Evolutionary conservation across 805 yeast genomes (phyloP), one percentile per base, ranked within the genome.

Genomic region (Yamadazyma scolyti): DNA sequence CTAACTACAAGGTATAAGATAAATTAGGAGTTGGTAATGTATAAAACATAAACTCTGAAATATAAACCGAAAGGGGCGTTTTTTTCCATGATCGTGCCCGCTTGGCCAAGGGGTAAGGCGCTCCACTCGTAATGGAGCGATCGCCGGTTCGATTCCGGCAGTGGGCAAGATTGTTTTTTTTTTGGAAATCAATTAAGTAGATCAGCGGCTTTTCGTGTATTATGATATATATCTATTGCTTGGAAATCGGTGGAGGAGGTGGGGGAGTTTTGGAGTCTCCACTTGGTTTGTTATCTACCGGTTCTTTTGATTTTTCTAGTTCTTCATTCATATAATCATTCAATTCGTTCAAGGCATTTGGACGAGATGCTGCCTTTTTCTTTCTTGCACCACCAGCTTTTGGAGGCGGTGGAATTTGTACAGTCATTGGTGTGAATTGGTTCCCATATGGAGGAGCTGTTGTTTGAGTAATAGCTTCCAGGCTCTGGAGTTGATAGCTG

Each of bases 41-140:
- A n/a, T n/a, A n/a, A n/a, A n/a, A n/a, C n/a, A n/a, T n/a, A n/a
- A n/a, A n/a, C n/a, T n/a, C n/a, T n/a, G n/a, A n/a, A n/a, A n/a
- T n/a, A n/a, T n/a, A n/a, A n/a, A 19, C 10, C 9, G 9, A 19
- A 8, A 19, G 9, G 9, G 20, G 7, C 20, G 20, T 7, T 8
- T 19, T 19, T 19, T 10, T 10, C 10, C 20, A 12, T 16, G 23
- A 23, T 27, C 30, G 31, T 27, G 71, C 71, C 69, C 67, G 63
- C 64, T 63, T 65, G 71, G 71, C 71, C 71, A 61, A 65, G 70
- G 64, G 71, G 70, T 64, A 65, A 65, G 71, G 71, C 71, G 62
- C 70, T 64, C 65, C 71, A 65, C 71, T 65, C 69, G 71, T 65
- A 65, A 65, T 65, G 71, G 65, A 64, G 70, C 68, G 70, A 65